These are phyloP conservation scores for Carex sylvatica DNA, from an alignment of 202 grass and related monocot genomes.

Conservation along the genomic window DNA sequence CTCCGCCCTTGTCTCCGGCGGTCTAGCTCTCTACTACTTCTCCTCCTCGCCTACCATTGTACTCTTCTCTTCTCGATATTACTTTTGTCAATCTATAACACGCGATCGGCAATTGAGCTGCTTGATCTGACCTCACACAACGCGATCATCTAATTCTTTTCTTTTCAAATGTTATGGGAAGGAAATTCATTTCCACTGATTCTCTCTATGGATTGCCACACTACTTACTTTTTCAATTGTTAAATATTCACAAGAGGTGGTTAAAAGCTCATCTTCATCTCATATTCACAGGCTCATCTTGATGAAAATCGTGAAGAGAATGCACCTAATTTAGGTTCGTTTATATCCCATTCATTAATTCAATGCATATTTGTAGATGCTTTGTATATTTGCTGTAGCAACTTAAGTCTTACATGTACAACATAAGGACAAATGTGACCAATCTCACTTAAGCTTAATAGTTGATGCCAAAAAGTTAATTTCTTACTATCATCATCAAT, in stretches of 20 bases:
- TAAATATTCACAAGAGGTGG: background rate
- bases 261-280: constrained; percentile 13
- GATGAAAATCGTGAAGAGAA: constrained; percentile 48
- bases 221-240: background rate
- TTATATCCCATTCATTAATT: background rate
- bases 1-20: constrained; percentile 39
- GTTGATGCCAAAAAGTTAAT: background rate
- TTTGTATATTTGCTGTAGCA: background rate
- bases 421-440: background rate
- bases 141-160: background rate
- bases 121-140: background rate
- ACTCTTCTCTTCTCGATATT: constrained; percentile 23
- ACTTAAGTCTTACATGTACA: background rate
- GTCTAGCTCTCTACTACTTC: constrained; percentile 53
- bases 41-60: constrained; percentile 46
- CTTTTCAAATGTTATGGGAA: too few relatives aligned
- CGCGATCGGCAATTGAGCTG: background rate
- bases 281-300: constrained; percentile 61
- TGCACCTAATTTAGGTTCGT: constrained; percentile 61
- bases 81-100: background rate
- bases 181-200: too few relatives aligned
- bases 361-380: background rate
- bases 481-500: background rate
- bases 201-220: background rate
- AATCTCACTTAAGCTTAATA: background rate